A percentile compares a stretch with the other conserved stretches of the same genome.
These are phyloP conservation scores for Fusarium lyarnte DNA, from an alignment of 2,329 filamentous ascomycete genomes.

Conservation along the genomic window DNA sequence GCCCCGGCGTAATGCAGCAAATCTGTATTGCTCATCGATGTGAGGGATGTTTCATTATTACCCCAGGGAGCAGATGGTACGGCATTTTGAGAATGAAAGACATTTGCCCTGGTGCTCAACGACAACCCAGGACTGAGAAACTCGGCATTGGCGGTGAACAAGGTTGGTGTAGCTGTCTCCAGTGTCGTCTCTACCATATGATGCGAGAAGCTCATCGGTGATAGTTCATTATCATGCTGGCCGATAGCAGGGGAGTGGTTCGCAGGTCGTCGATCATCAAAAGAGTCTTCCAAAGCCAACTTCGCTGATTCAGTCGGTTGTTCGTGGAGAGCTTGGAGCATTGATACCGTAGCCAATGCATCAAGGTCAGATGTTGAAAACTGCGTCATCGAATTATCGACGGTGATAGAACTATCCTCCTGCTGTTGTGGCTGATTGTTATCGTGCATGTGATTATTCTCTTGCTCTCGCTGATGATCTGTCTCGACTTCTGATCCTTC, in stretches of 20 bases:
- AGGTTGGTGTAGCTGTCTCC: neutral
- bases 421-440: neutral
- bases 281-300: neutral
- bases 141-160: neutral
- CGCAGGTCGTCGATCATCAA: accelerated
- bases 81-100: accelerated
- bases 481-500: neutral
- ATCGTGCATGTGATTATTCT: neutral
- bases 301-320: neutral
- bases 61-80: accelerated
- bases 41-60: neutral
- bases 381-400: neutral
- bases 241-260: neutral
- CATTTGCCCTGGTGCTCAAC: neutral
- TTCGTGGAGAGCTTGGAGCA: neutral
- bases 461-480: neutral
- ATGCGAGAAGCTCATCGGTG: neutral
- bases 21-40: neutral
- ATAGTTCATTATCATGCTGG: neutral
- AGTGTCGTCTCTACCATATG: neutral
- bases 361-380: neutral
- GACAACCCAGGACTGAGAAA: neutral
- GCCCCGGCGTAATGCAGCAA: neutral
- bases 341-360: neutral
- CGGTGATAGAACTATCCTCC: accelerated